Conservation (phyloP, 345 rosid genomes). For the Arabidopsis arenosa region DNA sequence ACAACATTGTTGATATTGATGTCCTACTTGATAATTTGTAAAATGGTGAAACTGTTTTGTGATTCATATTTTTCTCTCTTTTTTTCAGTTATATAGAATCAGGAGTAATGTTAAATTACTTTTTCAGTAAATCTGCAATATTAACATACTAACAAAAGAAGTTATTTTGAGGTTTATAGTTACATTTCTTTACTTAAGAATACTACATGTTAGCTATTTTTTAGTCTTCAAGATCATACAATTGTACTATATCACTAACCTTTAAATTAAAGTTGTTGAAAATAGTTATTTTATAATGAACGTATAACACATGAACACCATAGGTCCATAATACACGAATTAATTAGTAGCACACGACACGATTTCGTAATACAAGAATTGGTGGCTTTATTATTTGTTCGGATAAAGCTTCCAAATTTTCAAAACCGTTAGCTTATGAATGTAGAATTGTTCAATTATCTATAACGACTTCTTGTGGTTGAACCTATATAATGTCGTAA, state of each 20-base stretch:
- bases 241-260: not conserved
- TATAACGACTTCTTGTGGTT: not conserved
- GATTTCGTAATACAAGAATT: not conserved
- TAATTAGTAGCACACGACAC: not conserved
- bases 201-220: not conserved
- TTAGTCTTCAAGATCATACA: not conserved
- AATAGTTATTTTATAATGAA: not conserved
- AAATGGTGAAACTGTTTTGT: not conserved
- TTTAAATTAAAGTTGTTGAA: not conserved
- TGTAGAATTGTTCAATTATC: not conserved
- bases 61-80: not conserved
- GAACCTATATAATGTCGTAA: not conserved
- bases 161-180: not conserved
- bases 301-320: not conserved
- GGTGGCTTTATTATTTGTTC: not conserved
- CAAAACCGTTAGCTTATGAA: not conserved
- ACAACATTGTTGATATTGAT: not conserved
- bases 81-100: not conserved
- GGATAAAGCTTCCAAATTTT: not conserved
- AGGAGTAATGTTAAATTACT: not conserved
- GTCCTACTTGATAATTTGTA: not conserved
- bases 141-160: not conserved
- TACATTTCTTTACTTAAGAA: not conserved
- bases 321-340: not conserved
- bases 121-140: not conserved